Evolutionary conservation across 2,329 filamentous ascomycete species (phyloP), one percentile per base, ranked within the genome.

Genomic region (Paecilomyces niveus): DNA sequence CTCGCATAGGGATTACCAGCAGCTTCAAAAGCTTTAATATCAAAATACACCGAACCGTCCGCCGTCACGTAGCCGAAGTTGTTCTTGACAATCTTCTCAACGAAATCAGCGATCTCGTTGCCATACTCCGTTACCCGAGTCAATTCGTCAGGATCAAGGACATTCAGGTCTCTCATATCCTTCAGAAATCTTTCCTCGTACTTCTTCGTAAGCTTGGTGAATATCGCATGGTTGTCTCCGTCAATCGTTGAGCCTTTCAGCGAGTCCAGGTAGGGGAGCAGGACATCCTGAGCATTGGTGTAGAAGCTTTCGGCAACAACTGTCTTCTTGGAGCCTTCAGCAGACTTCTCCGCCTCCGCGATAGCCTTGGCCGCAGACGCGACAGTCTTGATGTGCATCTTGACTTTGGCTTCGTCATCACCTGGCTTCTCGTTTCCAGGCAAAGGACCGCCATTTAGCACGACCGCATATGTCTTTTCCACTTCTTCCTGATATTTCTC

Each of bases 71-170:
- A 97, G 1, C 88, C 93, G 65, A 92, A 97, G 0, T 89, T 89
- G 70, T 96, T 96, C 55, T 88, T 78, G 22, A 95, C 85, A 58
- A 96, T 90, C 63, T 83, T 85, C 67, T 93, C 84, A 0, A 97
- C 90, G 62, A 96, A 97, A 9, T 83, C 79, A 53, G 89, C 90
- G 68, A 97, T 97, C 68, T 96, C 87, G 0, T 87, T 86, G 3
- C 93, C 89, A 66, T 94, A 97, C 67, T 96, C 91, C 0, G 92
- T 96, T n/a, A 97, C 93, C 58, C 92, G 81, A 0, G 92, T 96
- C 26, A 96, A 79, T 33, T 89, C 83, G 67, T 95, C 89, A 0
- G 93, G 92, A 22, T 87, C 82, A 45, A 93, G 80, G 10, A 96
- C 90, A 67, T 97, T 97, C 55, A 97, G 78, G 6, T 86, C 85